Percentiles rank a stretch among this genome's conserved stretches.
phyloP scores from a whole-genome alignment of 73 alveolate genomes.

The Symbiodinium natans region DNA sequence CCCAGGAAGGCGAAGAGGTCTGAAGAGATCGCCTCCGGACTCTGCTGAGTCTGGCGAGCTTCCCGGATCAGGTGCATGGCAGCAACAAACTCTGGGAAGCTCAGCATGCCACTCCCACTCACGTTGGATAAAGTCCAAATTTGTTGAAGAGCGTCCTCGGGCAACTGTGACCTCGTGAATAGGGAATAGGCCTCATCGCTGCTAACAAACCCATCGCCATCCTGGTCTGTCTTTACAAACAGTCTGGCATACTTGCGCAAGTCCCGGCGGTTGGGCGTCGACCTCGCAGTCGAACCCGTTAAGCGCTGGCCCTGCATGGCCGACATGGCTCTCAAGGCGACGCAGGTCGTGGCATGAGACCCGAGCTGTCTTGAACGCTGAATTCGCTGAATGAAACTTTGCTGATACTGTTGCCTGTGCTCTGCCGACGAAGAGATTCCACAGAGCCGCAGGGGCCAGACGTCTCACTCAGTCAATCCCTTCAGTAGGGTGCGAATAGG shows the following conservation, averaged over 20 bases:
- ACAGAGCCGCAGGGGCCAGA: too few relatives aligned
- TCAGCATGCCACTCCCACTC: slow-evolving; percentile 14
- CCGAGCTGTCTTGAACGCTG: too few relatives aligned
- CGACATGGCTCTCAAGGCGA: too few relatives aligned
- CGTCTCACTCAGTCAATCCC: too few relatives aligned
- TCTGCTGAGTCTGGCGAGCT: slow-evolving; percentile 54
- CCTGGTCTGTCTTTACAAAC: slow-evolving; percentile 49
- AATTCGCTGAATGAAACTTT: too few relatives aligned
- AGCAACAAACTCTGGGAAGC: slow-evolving; percentile 64
- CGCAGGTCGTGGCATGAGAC: too few relatives aligned
- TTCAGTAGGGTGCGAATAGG: too few relatives aligned
- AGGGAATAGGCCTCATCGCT: slow-evolving; percentile 7
- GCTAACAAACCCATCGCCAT: slow-evolving; percentile 55
- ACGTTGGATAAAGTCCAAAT: slow-evolving; percentile 24
- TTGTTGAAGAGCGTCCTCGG: background rate
- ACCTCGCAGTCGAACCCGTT: slow-evolving; percentile 10
- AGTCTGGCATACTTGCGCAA: slow-evolving; percentile 67
- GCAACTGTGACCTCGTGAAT: slow-evolving; percentile 37
- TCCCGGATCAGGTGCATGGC: slow-evolving; percentile 72
- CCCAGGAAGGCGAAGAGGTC: slow-evolving; percentile 53
- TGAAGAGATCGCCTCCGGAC: background rate
- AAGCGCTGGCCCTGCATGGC: slow-evolving; percentile 3
- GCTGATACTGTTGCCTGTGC: too few relatives aligned
- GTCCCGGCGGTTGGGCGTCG: slow-evolving; percentile 78
- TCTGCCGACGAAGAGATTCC: too few relatives aligned